phyloP scores from a whole-genome alignment of 2,329 filamentous ascomycete genomes.

The Aspergillus sergii region DNA sequence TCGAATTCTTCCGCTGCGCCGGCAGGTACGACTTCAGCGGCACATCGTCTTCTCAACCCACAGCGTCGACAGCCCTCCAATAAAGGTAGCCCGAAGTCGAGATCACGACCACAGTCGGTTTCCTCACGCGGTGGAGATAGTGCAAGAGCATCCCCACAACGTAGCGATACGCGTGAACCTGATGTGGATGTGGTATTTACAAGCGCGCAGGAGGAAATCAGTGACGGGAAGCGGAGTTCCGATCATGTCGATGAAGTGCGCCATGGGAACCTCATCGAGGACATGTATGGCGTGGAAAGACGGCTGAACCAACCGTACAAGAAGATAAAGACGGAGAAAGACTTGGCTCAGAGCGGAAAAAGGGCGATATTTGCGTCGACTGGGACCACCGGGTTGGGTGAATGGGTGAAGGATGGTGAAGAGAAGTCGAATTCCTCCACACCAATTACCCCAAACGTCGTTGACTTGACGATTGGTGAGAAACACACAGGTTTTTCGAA shows the following conservation, averaged over 20 bases:
- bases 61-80: conserved; percentile 17
- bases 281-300: conserved; percentile 72
- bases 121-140: conserved; percentile 17
- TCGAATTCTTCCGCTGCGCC: conserved; percentile 24
- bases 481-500: not conserved
- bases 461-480: conserved; percentile 49
- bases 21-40: conserved; percentile 27
- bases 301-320: conserved; percentile 66
- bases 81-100: conserved; percentile 17
- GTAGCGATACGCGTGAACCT: conserved; percentile 13
- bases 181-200: conserved; percentile 34
- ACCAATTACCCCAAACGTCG: conserved; percentile 55
- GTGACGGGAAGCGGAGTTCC: conserved; percentile 33
- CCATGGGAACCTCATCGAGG: conserved; percentile 64
- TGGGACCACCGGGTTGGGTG: conserved; percentile 61
- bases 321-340: conserved; percentile 60
- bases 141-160: conserved; percentile 14
- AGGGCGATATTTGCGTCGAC: conserved; percentile 50
- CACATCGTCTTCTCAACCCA: conserved; percentile 25
- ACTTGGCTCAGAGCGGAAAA: conserved; percentile 46
- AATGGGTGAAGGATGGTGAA: conserved; percentile 67
- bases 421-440: conserved; percentile 36
- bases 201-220: conserved; percentile 28
- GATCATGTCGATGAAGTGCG: conserved; percentile 31
- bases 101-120: conserved; percentile 17